A percentile compares a stretch with the other conserved stretches of the same genome.
Evolutionary conservation across 169 alveolate genomes (phyloP).

Genomic region (Cryptosporidium canis): DNA sequence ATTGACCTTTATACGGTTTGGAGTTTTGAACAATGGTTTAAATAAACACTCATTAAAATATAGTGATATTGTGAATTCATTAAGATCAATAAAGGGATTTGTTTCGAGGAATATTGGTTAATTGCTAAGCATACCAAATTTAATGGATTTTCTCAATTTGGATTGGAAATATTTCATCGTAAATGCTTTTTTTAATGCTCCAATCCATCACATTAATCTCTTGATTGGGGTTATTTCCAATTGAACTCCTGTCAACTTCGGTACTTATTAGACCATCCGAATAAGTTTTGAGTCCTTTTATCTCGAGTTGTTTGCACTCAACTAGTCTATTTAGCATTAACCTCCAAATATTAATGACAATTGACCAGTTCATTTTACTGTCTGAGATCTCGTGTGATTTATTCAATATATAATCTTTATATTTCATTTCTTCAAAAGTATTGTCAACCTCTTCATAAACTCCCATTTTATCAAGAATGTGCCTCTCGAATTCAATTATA

Average conservation of each 20-base stretch:
- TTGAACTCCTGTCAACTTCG: background rate
- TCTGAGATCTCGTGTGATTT: constrained; percentile 10
- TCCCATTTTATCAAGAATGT: constrained; percentile 27
- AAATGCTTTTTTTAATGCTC: constrained; percentile 2
- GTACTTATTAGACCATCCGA: background rate
- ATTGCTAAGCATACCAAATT: background rate
- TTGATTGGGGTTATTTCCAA: background rate
- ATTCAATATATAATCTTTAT: constrained; percentile 3
- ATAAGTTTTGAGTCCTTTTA: constrained; percentile 42
- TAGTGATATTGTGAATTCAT: background rate
- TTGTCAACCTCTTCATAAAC: constrained; percentile 22
- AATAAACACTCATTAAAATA: constrained; percentile 13
- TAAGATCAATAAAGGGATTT: background rate
- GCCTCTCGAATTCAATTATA: background rate
- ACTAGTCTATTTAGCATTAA: constrained; percentile 8
- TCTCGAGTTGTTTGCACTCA: constrained; percentile 38
- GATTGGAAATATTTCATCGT: constrained; percentile 33
- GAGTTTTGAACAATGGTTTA: constrained; percentile 12
- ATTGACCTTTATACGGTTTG: constrained; percentile 28
- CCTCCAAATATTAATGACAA: constrained; percentile 22
- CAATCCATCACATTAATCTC: background rate
- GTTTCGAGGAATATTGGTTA: background rate
- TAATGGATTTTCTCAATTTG: background rate
- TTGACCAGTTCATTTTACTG: constrained; percentile 24
- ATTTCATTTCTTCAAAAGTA: background rate